A percentile compares a stretch with the other conserved stretches of the same genome.
phyloP scores from a whole-genome alignment of 352 stramenopile genomes.

The Phytophthora ohioensis region DNA sequence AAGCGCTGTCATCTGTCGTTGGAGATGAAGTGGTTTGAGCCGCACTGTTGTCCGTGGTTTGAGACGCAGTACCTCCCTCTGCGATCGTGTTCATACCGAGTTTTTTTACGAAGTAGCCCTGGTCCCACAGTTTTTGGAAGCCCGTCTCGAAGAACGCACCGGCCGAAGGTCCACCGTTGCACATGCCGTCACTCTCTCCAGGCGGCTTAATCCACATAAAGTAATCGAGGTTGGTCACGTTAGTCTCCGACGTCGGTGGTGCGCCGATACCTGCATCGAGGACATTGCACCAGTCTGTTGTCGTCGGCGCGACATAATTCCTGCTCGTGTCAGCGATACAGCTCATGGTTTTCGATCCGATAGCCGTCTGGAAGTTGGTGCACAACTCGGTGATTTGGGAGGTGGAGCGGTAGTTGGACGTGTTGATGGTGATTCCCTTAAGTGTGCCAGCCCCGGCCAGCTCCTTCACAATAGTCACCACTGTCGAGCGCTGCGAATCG shows the following conservation, averaged over 20 bases:
- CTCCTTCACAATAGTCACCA: constrained; percentile 46
- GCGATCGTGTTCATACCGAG: constrained; percentile 36
- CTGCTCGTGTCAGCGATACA: constrained; percentile 54
- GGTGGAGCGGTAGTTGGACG: constrained; percentile 70
- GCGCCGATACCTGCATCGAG: constrained; percentile 49
- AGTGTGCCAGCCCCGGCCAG: constrained; percentile 33
- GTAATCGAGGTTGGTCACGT: constrained; percentile 65
- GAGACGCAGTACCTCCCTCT: constrained; percentile 26
- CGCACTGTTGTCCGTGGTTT: constrained; percentile 13
- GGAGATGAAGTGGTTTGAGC: constrained; percentile 8
- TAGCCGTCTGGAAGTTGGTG: constrained; percentile 47
- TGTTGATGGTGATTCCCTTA: constrained; percentile 75
- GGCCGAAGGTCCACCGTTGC: constrained; percentile 47
- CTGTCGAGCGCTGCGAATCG: constrained; percentile 24
- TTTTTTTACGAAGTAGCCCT: constrained; percentile 58
- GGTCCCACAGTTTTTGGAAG: constrained; percentile 73
- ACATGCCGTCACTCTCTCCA: constrained; percentile 73
- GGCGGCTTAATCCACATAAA: constrained; percentile 79
- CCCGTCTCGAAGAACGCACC: constrained; percentile 65
- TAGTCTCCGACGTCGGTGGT: constrained; percentile 57
- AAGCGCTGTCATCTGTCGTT: constrained; percentile 17
- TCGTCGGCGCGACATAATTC: constrained; percentile 41
- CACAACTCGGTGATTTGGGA: constrained; percentile 45
- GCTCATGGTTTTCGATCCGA: constrained; percentile 37
- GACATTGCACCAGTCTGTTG: constrained; percentile 70